Evolutionary conservation across 2,329 filamentous ascomycete species (phyloP).

Genomic region (Dryadomyces quercus-mongolicae): DNA sequence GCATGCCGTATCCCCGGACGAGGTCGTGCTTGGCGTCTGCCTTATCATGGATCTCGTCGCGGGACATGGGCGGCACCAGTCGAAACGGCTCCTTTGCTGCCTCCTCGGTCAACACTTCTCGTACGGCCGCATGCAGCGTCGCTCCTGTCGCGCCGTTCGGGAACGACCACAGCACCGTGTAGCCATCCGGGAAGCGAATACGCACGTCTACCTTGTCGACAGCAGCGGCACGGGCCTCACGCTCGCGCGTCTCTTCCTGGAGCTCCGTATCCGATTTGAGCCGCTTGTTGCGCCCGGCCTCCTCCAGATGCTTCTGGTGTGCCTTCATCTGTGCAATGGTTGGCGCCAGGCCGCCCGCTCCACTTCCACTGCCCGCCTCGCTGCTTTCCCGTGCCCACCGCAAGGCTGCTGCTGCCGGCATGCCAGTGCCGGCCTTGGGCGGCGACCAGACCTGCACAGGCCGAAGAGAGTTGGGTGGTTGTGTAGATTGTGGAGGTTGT

Average conservation of each 20-base stretch:
- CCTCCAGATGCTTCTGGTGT: conserved; percentile 56
- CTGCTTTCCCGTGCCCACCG: conserved; percentile 24
- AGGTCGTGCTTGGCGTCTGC: conserved; percentile 38
- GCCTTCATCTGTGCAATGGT: conserved; percentile 65
- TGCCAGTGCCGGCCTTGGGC: conserved; percentile 47
- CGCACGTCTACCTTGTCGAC: conserved; percentile 62
- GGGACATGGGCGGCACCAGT: conserved; percentile 51
- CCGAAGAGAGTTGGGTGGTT: conserved; percentile 17
- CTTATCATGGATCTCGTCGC: conserved; percentile 34
- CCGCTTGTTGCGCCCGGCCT: conserved; percentile 56
- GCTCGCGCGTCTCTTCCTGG: conserved; percentile 53
- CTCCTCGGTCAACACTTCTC: conserved; percentile 54
- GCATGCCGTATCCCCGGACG: conserved; percentile 62
- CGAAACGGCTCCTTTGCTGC: conserved; percentile 54
- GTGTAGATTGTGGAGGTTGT: not conserved
- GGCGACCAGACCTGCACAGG: conserved; percentile 67
- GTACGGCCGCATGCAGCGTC: conserved; percentile 63
- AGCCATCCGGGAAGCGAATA: conserved; percentile 80
- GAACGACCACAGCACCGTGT: conserved; percentile 62
- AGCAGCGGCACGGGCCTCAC: conserved; percentile 51
- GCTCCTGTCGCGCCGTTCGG: conserved; percentile 54
- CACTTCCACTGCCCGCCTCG: conserved; percentile 22
- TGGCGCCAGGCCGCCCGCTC: conserved; percentile 67
- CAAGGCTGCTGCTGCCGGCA: conserved; percentile 55
- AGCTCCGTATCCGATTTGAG: conserved; percentile 76